Percentiles rank a stretch among this genome's conserved stretches.
Evolutionary conservation across 2,329 filamentous ascomycete genomes (phyloP).

Genomic region (Xylaria digitata): DNA sequence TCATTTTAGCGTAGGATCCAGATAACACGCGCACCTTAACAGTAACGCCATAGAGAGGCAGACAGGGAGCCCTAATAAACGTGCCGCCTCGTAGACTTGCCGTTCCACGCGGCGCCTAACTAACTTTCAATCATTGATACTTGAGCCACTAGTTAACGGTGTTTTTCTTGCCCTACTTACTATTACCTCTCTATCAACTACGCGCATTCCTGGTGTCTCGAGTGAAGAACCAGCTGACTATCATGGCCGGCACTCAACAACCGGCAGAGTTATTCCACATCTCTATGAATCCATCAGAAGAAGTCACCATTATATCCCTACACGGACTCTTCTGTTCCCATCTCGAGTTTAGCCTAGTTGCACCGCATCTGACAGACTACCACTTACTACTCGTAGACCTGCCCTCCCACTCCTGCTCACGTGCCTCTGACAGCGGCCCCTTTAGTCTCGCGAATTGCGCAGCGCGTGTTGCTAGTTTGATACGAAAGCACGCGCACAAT

Average conservation of each 20-base stretch:
- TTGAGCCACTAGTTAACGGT: too few relatives aligned
- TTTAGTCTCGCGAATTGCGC: conserved; percentile 49
- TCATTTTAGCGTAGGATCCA: too few relatives aligned
- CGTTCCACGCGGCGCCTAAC: too few relatives aligned
- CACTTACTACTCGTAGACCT: conserved; percentile 56
- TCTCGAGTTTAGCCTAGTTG: conserved; percentile 51
- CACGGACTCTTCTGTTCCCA: conserved; percentile 51
- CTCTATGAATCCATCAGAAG: conserved; percentile 18
- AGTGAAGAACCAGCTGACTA: background rate
- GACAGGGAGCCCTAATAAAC: too few relatives aligned
- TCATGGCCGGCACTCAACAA: background rate
- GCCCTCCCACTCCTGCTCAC: conserved; percentile 54
- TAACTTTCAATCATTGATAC: too few relatives aligned
- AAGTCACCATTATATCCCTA: conserved; percentile 49
- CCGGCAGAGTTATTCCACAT: conserved; percentile 9
- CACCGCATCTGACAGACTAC: conserved; percentile 52
- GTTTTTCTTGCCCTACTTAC: too few relatives aligned
- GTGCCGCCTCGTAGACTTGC: too few relatives aligned
- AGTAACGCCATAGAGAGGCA: too few relatives aligned
- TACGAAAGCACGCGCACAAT: conserved; percentile 54
- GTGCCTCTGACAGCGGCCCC: conserved; percentile 38
- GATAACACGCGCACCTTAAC: too few relatives aligned
- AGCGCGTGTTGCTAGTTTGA: conserved; percentile 52
- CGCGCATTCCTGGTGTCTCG: too few relatives aligned
- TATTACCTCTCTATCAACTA: too few relatives aligned